phyloP scores from a whole-genome alignment of 2,329 filamentous ascomycete species.

The Trichoderma sp. region DNA sequence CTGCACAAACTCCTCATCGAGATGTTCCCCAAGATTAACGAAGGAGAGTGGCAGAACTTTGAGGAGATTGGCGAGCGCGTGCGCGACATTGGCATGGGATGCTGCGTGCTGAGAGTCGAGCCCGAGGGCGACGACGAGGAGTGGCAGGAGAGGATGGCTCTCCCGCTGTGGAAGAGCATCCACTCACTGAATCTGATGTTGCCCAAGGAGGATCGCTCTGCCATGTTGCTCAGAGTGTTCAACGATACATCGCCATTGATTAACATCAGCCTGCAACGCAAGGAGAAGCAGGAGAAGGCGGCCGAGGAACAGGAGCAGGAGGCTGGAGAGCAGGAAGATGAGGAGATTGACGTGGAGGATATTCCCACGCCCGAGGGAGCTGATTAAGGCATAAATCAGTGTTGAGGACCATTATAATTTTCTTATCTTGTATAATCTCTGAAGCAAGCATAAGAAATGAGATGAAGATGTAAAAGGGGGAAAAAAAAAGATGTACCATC shows the following conservation, averaged over 20 bases:
- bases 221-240: conserved; percentile 88
- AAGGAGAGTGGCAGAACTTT: conserved; percentile 71
- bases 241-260: conserved; percentile 85
- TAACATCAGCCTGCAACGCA: conserved; percentile 63
- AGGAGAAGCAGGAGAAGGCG: conserved; percentile 34
- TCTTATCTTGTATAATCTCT: neutral
- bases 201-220: conserved; percentile 91
- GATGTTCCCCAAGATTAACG: conserved; percentile 91
- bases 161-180: conserved; percentile 92
- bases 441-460: neutral
- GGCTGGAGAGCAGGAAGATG: conserved; percentile 29
- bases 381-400: neutral
- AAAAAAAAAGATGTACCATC: neutral
- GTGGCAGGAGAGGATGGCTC: conserved; percentile 75
- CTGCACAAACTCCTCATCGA: conserved; percentile 82
- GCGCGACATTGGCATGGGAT: conserved; percentile 80
- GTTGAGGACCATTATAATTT: neutral
- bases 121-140: conserved; percentile 64
- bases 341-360: conserved; percentile 41
- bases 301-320: conserved; percentile 37
- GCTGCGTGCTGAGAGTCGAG: conserved; percentile 84
- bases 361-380: conserved; percentile 40
- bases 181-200: conserved; percentile 95
- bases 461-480: neutral
- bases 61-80: conserved; percentile 87